Evolutionary conservation across 176 grass and related monocot genomes (phyloP), one percentile per base, ranked within the genome.

Genomic region (maize (Zea mays)): DNA sequence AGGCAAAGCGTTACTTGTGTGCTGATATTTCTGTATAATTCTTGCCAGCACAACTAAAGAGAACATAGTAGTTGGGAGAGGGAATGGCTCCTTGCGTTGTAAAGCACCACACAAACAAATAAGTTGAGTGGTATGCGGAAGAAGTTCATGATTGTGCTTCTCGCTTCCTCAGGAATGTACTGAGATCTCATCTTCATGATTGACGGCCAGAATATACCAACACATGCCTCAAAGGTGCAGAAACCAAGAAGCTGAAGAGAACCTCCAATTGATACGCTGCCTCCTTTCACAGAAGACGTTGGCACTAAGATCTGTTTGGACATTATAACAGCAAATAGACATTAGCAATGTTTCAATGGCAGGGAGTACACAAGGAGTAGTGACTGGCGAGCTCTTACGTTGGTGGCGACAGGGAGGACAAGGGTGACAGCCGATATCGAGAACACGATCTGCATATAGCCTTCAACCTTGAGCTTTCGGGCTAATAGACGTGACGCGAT

Each of bases 401-500:
- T 99, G 39, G 90, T 92, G 61, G 92, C 52, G 84, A 95, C 88
- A 76, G 96, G 96, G 76, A 99, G 83, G 66, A 90, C 76, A 41
- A 99, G 87, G 52, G 92, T 95, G 73, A 90, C 60, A 12, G 83
- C 88, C 66, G 96, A 93, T 71, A 99, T 72, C 19, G 84, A 60
- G 70, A 99, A 95, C 41, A 99, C 92, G 16, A 93, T 90, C 87
- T 95, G 96, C 96, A 99, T 99, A 82, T 99, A 99, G 52, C 96
- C 85, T 80, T 99, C 96, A 36, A 95, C 90, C 84, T 83, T 99
- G 17, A 88, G 81, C 56, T 86, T 95, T 39, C 80, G 87, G 62
- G 92, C 71, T 77, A 99, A 81, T 13, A 99, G 73, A 38, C 78
- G 83, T 41, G 96, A 89, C 5, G 92, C 96, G 62, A 99, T 90